phyloP scores from a whole-genome alignment of 225 moss, liverwort and hornwort genomes.

The Physcomitrium patens region DNA sequence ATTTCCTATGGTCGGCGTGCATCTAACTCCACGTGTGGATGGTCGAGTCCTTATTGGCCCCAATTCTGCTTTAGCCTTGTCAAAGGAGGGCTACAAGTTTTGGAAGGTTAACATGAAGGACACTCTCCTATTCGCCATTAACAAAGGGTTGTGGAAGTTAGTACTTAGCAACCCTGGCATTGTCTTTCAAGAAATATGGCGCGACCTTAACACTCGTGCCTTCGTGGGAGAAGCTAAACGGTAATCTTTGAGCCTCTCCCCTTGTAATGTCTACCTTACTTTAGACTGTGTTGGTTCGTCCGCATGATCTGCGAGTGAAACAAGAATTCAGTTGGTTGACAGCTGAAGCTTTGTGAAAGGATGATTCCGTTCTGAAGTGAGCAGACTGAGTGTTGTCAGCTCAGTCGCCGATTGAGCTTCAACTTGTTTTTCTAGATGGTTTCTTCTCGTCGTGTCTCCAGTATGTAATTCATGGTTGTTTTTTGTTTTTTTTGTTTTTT shows the following conservation, averaged over 20 bases:
- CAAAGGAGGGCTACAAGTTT: slow-evolving; percentile 84
- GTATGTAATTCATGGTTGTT: too few relatives aligned
- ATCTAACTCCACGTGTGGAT: slow-evolving; percentile 80
- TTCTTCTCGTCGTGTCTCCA: too few relatives aligned
- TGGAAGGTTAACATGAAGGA: slow-evolving; percentile 71
- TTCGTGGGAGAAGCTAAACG: slow-evolving; percentile 74
- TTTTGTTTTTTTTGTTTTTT: too few relatives aligned
- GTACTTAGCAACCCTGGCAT: slow-evolving; percentile 74
- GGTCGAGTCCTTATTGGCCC: slow-evolving; percentile 84
- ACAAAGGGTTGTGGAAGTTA: slow-evolving; percentile 80
- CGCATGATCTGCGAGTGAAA: not conserved
- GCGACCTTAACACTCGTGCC: slow-evolving; percentile 72
- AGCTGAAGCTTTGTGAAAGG: not conserved
- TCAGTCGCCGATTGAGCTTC: too few relatives aligned
- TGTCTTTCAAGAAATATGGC: slow-evolving; percentile 85
- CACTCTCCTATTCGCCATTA: slow-evolving; percentile 55
- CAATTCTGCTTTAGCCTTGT: slow-evolving; percentile 73
- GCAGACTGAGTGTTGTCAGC: too few relatives aligned
- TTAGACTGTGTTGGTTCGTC: not conserved
- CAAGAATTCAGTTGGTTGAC: not conserved
- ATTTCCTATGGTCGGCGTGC: slow-evolving; percentile 93
- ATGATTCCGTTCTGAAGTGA: not conserved
- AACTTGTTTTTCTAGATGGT: too few relatives aligned
- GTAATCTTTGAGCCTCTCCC: slow-evolving; percentile 27
- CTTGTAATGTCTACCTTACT: not conserved